Percentiles rank a stretch among this genome's conserved stretches.
phyloP scores from a whole-genome alignment of 2,329 filamentous ascomycete genomes.

The Didymosphaeria variabile region DNA sequence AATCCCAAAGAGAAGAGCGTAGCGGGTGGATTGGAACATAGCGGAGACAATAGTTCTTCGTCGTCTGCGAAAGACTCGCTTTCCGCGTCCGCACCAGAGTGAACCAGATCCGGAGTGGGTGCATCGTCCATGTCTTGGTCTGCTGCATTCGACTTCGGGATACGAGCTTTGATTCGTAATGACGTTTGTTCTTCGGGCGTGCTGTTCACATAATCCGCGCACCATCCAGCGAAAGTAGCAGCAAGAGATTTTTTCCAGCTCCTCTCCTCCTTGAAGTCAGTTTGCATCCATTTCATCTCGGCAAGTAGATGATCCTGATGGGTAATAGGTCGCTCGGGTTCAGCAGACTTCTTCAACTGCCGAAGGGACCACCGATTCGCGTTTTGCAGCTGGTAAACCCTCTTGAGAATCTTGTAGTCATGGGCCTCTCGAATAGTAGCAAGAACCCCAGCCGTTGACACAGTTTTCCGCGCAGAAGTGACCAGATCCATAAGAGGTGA shows the following conservation, averaged over 20 bases:
- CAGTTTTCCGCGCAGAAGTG: slow-evolving; percentile 84
- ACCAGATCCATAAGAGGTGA: slow-evolving; percentile 74
- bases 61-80: slow-evolving; percentile 50
- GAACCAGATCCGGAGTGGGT: slow-evolving; percentile 51
- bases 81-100: slow-evolving; percentile 48
- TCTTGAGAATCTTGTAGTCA: slow-evolving; percentile 83
- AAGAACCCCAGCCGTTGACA: slow-evolving; percentile 85
- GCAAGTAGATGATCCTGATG: slow-evolving; percentile 89
- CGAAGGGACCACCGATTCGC: slow-evolving; percentile 91
- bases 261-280: slow-evolving; percentile 90
- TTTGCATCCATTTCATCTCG: slow-evolving; percentile 98
- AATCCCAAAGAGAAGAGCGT: slow-evolving; percentile 84
- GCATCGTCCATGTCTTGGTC: slow-evolving; percentile 50
- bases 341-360: slow-evolving; percentile 83
- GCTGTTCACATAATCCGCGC: slow-evolving; percentile 80
- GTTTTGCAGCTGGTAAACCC: slow-evolving; percentile 91
- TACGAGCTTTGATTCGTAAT: slow-evolving; percentile 72
- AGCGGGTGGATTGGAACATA: slow-evolving; percentile 67
- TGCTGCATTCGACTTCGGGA: slow-evolving; percentile 30
- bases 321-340: slow-evolving; percentile 77
- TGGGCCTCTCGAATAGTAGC: slow-evolving; percentile 86
- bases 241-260: slow-evolving; percentile 92
- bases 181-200: slow-evolving; percentile 68
- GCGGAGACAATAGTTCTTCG: slow-evolving; percentile 54
- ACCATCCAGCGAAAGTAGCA: slow-evolving; percentile 80